phyloP scores from a whole-genome alignment of 1,139 yeast genomes.

The Debaryomyces coudertii region DNA sequence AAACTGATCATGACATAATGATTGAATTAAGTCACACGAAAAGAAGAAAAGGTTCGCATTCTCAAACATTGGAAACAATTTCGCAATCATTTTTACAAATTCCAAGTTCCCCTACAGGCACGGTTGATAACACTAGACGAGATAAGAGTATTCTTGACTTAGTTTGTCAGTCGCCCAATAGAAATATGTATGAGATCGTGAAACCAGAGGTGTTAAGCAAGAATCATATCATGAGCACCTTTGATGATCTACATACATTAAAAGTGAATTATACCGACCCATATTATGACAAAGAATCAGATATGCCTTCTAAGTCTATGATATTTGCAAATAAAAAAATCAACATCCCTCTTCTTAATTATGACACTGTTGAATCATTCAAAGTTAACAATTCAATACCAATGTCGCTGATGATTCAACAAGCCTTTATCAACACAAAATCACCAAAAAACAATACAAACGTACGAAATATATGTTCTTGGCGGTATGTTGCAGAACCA shows the following conservation, averaged over 20 bases:
- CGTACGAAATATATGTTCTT: slow-evolving; percentile 14
- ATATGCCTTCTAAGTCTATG: slow-evolving; percentile 58
- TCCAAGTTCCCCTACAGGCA: slow-evolving; percentile 1
- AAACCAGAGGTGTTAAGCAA: slow-evolving; percentile 25
- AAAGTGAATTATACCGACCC: slow-evolving; percentile 65
- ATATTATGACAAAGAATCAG: slow-evolving; percentile 53
- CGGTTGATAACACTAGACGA: background rate
- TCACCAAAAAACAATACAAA: background rate
- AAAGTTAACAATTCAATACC: slow-evolving; percentile 12
- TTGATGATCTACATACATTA: slow-evolving; percentile 51
- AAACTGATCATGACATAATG: slow-evolving; percentile 19
- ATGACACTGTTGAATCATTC: slow-evolving; percentile 14
- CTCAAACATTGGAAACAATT: slow-evolving; percentile 1
- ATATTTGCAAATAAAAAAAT: slow-evolving; percentile 70
- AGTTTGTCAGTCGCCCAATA: background rate
- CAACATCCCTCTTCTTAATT: slow-evolving; percentile 35
- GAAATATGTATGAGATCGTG: slow-evolving; percentile 21
- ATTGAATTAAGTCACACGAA: slow-evolving; percentile 19
- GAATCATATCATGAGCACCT: slow-evolving; percentile 31
- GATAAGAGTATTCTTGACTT: background rate
- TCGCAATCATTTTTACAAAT: slow-evolving; percentile 1
- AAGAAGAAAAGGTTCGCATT: background rate
- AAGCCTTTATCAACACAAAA: slow-evolving; percentile 1
- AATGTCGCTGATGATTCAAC: slow-evolving; percentile 17
- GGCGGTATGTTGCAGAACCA: slow-evolving; percentile 36